phyloP scores from a whole-genome alignment of 495 filamentous ascomycete genomes.

The Aspergillus heteromorphus region DNA sequence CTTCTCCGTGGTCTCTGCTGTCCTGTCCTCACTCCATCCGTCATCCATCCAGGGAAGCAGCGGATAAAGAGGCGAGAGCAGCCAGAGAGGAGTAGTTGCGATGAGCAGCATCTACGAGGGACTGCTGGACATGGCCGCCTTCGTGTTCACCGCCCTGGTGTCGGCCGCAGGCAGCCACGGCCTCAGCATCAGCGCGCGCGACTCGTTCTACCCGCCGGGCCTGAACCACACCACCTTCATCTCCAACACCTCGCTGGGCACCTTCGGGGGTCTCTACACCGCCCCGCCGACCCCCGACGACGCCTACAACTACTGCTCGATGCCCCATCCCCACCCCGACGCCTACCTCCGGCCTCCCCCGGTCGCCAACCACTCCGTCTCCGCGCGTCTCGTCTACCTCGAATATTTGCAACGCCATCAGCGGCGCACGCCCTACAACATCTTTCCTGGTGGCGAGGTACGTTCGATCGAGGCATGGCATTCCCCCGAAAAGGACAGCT shows the following conservation, averaged over 20 bases:
- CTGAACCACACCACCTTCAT: conserved; percentile 38
- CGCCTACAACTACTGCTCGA: conserved; percentile 39
- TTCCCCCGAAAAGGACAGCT: neutral
- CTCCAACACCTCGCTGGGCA: conserved; percentile 32
- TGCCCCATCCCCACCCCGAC: conserved; percentile 39
- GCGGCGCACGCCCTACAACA: conserved; percentile 38
- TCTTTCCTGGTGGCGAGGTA: conserved; percentile 38
- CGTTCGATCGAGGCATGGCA: neutral
- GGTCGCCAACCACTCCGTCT: conserved; percentile 22
- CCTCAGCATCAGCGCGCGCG: too few relatives aligned
- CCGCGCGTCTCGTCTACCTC: conserved; percentile 32
- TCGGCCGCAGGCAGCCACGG: neutral
- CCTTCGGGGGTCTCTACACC: conserved; percentile 37
- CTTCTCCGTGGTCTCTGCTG: too few relatives aligned
- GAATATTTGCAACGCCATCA: conserved; percentile 43
- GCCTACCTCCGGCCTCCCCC: conserved; percentile 29
- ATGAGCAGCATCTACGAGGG: conserved; percentile 8
- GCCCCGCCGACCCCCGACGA: conserved; percentile 24
- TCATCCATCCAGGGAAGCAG: too few relatives aligned
- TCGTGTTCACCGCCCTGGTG: neutral
- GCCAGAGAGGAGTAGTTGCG: too few relatives aligned
- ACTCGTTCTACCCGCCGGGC: conserved; percentile 35
- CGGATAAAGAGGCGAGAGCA: too few relatives aligned
- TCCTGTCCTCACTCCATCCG: too few relatives aligned
- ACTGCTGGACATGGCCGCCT: conserved; percentile 5